Evolutionary conservation across 768 basidiomycete genomes (phyloP), one percentile per base, ranked within the genome.

Genomic region (Rhodotorula kratochvilovae): DNA sequence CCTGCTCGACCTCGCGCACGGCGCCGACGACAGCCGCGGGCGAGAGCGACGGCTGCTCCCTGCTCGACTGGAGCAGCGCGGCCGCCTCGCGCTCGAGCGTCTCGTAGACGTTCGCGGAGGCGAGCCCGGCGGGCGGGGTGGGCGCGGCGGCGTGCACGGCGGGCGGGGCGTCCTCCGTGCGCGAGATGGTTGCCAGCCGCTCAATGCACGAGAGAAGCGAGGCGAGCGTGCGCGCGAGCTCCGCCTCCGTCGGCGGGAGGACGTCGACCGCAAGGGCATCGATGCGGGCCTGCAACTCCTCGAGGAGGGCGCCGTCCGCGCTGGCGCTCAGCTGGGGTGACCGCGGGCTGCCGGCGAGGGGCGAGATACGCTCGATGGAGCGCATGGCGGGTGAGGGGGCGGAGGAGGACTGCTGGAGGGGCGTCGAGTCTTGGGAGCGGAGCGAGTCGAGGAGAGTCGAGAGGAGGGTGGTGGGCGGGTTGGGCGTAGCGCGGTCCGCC

Each of bases 131-230:
- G 80, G 72, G 51, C 75, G 27, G 23, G 35, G 51, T 5, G 33
- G 13, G 50, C 7, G 57, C 12, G 5, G 39, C 51, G 17, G 62
- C 15, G 16, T 25, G 15, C 46, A 31, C 21, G 36, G n/a, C 42
- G 51, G 31, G 21, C 12, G 56, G 21, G 51, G 23, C 23, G 54
- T n/a, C 61, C 69, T 45, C 76, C 68, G 72, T 29, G 68, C 71
- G 31, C 43, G 79, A 68, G 71, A 78, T 65, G 54, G 50, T 59
- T 65, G 88, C 86, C 1, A 92, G 82, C 12, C 87, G 85, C 62
- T 87, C 83, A 64, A 92, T 85, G 77, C 90, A 85, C 12, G 85
- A 79, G 27, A 92, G 82, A 42, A 93, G 84, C 0, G 88, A 85
- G 31, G 88, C 85, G 64, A 94, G 85, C 3, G 88, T 83, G 35